Conservation (phyloP, 495 filamentous ascomycete species). For the Trichoderma gamsii region DNA sequence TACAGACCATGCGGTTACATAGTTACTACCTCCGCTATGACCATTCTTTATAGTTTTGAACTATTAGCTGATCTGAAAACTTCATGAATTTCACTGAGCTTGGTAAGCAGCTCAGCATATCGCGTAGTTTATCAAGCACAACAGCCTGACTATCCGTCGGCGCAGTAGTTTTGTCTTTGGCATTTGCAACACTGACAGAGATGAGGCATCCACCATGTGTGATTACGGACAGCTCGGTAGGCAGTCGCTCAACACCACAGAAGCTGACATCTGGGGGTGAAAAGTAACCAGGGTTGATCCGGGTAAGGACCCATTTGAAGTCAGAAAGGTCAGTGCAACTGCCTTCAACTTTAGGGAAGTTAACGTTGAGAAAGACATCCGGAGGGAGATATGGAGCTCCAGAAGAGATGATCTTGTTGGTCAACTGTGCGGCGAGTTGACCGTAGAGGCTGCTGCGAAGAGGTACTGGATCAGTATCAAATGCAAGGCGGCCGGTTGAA, state of each 20-base stretch:
- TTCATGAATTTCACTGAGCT: background rate
- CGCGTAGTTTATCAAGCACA: slow-evolving; percentile 49
- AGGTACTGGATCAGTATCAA: slow-evolving; percentile 41
- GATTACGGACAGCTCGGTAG: slow-evolving; percentile 50
- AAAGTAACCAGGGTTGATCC: slow-evolving; percentile 49
- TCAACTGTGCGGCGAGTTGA: slow-evolving; percentile 52
- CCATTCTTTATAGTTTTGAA: background rate
- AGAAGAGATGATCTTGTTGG: slow-evolving; percentile 43
- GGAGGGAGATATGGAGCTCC: slow-evolving; percentile 56
- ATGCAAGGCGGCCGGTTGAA: slow-evolving; percentile 45
- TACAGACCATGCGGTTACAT: too few species aligned
- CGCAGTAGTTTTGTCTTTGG: slow-evolving; percentile 52
- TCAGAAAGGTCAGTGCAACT: slow-evolving; percentile 42
- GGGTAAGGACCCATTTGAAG: slow-evolving; percentile 55
- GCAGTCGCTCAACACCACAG: slow-evolving; percentile 51
- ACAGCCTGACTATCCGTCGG: slow-evolving; percentile 47
- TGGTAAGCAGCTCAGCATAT: slow-evolving; percentile 44
- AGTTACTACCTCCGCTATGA: background rate
- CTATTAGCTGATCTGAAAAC: background rate
- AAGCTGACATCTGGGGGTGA: slow-evolving; percentile 49
- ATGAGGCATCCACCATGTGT: slow-evolving; percentile 48
- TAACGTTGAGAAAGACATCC: slow-evolving; percentile 59
- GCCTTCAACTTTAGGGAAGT: slow-evolving; percentile 49
- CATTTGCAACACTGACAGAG: slow-evolving; percentile 57
- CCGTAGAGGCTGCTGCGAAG: slow-evolving; percentile 53